These are phyloP conservation scores for Xylaria intraflava DNA, from an alignment of 495 filamentous ascomycete species.

Conservation along the genomic window DNA sequence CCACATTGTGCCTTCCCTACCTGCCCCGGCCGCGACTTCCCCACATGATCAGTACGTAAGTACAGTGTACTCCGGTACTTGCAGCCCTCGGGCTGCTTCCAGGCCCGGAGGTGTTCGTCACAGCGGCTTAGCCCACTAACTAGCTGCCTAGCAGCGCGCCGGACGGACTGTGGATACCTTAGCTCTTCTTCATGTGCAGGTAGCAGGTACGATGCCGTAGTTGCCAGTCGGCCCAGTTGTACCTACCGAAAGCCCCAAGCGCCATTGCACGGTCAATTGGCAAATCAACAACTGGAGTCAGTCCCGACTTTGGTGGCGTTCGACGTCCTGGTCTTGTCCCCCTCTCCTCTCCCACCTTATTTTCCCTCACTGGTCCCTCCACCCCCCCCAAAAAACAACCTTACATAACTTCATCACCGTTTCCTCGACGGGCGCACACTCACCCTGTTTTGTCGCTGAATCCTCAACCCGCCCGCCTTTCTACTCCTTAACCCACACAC, in stretches of 20 bases:
- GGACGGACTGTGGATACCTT: no score
- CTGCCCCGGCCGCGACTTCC: neutral
- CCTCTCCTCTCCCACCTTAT: conserved; percentile 8
- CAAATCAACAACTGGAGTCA: conserved; percentile 12
- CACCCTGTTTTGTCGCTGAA: conserved; percentile 8
- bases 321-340: conserved; percentile 2
- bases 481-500: conserved; percentile 16
- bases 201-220: conserved; percentile 1
- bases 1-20: neutral
- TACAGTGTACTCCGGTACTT: no score
- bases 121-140: no score
- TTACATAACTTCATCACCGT: conserved; percentile 16
- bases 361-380: conserved; percentile 9
- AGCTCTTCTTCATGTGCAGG: no score
- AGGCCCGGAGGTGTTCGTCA: no score
- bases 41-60: neutral
- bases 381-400: conserved; percentile 5
- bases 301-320: conserved; percentile 7
- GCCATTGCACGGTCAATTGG: conserved; percentile 13
- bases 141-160: no score
- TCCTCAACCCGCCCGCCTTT: conserved; percentile 21
- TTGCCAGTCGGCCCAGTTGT: neutral
- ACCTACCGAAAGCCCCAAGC: conserved; percentile 9
- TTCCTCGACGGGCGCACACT: conserved; percentile 7
- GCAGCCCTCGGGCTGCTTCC: no score